Conservation (phyloP, 2,329 filamentous ascomycete genomes). For the Fusarium nanum region DNA sequence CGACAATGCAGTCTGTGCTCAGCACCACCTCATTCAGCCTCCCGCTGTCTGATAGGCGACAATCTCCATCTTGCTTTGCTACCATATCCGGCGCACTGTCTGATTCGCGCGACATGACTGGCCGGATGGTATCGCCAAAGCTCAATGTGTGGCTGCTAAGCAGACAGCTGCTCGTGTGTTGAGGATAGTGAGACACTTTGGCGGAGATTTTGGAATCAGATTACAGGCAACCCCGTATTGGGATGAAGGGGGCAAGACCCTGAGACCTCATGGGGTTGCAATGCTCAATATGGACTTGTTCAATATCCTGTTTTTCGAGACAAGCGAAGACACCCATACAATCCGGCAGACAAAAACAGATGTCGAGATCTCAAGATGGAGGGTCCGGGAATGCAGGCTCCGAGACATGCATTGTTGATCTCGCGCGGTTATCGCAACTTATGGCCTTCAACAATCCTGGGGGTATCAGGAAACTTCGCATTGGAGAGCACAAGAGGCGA, state of each 20-base stretch:
- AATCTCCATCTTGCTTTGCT: constrained; percentile 17
- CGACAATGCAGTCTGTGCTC: constrained; percentile 25
- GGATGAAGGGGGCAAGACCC: constrained; percentile 12
- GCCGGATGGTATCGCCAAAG: constrained; percentile 5
- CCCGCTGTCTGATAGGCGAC: constrained; percentile 23
- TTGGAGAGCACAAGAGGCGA: too few relatives aligned
- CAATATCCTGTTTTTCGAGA: constrained; percentile 23
- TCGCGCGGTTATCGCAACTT: constrained; percentile 24
- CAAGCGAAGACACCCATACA: constrained; percentile 11
- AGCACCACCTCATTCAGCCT: constrained; percentile 30
- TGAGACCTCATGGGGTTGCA: constrained; percentile 18
- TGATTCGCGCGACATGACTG: constrained; percentile 26
- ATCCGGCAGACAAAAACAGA: constrained; percentile 3
- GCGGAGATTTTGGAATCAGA: constrained; percentile 19
- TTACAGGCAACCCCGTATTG: constrained; percentile 1
- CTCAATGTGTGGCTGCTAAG: constrained; percentile 33
- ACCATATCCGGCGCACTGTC: constrained; percentile 35
- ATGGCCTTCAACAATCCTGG: not conserved
- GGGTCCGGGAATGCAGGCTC: constrained; percentile 27
- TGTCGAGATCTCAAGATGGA: constrained; percentile 32
- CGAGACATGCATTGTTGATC: constrained; percentile 39
- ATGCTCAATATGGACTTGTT: constrained; percentile 5
- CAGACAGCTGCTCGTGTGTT: constrained; percentile 10
- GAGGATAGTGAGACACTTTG: constrained; percentile 34
- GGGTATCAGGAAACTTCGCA: not conserved